A percentile compares a stretch with the other conserved stretches of the same genome.
Evolutionary conservation across 352 stramenopile genomes (phyloP).

Genomic region (Pythium monospermum): DNA sequence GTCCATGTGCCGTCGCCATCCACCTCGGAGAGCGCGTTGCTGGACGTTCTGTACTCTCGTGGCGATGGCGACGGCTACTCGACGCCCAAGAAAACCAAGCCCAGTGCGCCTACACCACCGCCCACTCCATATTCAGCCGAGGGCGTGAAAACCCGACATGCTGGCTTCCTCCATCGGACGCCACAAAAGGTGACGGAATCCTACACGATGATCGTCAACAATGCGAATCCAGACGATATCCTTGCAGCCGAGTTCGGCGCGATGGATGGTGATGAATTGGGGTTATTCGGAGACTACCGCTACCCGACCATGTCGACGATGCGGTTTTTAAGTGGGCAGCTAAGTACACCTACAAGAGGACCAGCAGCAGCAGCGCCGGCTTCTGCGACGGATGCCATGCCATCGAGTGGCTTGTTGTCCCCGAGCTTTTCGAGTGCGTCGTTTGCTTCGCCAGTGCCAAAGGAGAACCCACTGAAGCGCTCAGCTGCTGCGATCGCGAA

Average conservation of each 20-base stretch:
- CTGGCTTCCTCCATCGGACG: constrained; percentile 4
- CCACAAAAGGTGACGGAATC: constrained; percentile 7
- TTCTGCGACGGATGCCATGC: too few species aligned
- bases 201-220: constrained; percentile 27
- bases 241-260: constrained; percentile 24
- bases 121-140: not conserved
- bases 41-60: constrained; percentile 20
- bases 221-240: constrained; percentile 26
- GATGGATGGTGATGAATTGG: constrained; percentile 22
- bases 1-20: constrained; percentile 5
- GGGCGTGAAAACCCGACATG: constrained; percentile 2
- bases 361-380: not conserved
- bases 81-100: constrained; percentile 10
- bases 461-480: constrained; percentile 27
- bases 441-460: constrained; percentile 9
- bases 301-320: constrained; percentile 22
- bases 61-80: constrained; percentile 3
- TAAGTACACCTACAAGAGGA: not conserved
- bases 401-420: constrained; percentile 4
- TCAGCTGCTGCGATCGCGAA: constrained; percentile 27
- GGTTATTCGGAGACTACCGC: constrained; percentile 25
- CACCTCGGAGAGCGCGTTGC: not conserved
- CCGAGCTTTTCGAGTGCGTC: constrained; percentile 11
- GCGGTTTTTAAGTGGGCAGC: constrained; percentile 1
- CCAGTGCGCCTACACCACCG: not conserved